Percentiles rank a stretch among this genome's conserved stretches.
These are phyloP conservation scores for Metschnikowia kofuensis DNA, from an alignment of 805 yeast genomes.

Conservation along the genomic window DNA sequence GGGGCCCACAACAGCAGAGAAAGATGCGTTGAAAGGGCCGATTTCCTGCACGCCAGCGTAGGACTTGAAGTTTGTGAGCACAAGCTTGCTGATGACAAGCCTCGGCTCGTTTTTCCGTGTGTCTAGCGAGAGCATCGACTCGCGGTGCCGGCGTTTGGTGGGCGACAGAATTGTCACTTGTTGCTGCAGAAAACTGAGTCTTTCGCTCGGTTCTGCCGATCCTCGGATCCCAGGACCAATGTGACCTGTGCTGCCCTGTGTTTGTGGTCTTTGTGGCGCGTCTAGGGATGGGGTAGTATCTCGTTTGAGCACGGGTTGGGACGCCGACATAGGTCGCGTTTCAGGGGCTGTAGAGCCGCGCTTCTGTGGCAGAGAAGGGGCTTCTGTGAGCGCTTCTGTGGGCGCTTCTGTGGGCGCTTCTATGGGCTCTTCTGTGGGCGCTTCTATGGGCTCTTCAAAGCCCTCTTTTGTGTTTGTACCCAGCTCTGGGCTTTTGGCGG, in stretches of 20 bases:
- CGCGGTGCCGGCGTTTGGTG: constrained; percentile 24
- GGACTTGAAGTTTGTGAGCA: constrained; percentile 84
- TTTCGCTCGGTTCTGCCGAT: constrained; percentile 7
- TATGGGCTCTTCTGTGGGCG: too few species aligned
- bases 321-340: background rate
- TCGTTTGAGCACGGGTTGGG: background rate
- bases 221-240: background rate
- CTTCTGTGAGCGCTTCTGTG: too few species aligned
- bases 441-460: too few species aligned
- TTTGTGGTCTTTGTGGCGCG: background rate
- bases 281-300: background rate
- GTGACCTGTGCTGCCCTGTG: background rate
- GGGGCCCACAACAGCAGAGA: constrained; percentile 97
- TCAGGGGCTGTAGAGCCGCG: background rate
- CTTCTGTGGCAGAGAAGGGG: background rate
- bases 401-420: too few species aligned
- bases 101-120: constrained; percentile 43
- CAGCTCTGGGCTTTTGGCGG: background rate
- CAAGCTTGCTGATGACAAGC: constrained; percentile 70
- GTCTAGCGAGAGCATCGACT: constrained; percentile 10
- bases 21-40: constrained; percentile 92
- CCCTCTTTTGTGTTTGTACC: too few species aligned
- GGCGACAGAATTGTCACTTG: constrained; percentile 25
- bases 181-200: constrained; percentile 27
- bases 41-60: constrained; percentile 91